Evolutionary conservation across 805 yeast species (phyloP).

Genomic region (Saccharomycodes ludwigii): DNA sequence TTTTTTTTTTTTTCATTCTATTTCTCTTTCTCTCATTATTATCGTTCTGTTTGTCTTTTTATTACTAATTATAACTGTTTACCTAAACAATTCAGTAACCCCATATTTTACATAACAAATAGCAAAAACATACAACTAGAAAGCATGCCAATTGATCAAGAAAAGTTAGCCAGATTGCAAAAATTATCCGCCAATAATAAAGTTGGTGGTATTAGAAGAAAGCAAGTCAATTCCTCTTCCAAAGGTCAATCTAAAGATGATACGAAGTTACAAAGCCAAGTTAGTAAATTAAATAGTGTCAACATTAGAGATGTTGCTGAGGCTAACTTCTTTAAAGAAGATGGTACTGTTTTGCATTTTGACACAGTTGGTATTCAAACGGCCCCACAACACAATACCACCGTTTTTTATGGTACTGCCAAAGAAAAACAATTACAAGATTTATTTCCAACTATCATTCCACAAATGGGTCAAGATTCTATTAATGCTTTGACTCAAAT

Average conservation of each 20-base stretch:
- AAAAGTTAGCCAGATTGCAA: conserved; percentile 84
- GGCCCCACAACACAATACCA: conserved; percentile 81
- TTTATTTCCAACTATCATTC: conserved; percentile 85
- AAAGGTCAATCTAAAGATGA: conserved; percentile 68
- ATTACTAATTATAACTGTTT: background rate
- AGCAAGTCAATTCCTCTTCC: conserved; percentile 41
- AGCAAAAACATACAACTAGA: background rate
- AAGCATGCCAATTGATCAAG: conserved; percentile 86
- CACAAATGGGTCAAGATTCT: conserved; percentile 94
- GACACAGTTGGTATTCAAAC: conserved; percentile 94
- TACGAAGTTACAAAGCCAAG: conserved; percentile 77
- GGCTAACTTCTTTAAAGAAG: conserved; percentile 95
- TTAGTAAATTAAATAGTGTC: conserved; percentile 82
- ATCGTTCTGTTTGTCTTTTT: background rate
- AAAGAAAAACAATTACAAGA: conserved; percentile 88
- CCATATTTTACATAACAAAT: conserved; percentile 1
- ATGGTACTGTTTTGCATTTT: conserved; percentile 92
- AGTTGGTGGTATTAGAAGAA: conserved; percentile 83
- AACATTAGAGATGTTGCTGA: conserved; percentile 85
- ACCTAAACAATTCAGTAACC: background rate
- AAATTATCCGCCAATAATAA: conserved; percentile 60
- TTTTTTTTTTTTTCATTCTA: background rate
- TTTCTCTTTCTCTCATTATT: background rate
- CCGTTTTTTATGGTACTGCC: conserved; percentile 89
- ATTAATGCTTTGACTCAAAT: conserved; percentile 77